Base-by-base conservation (phyloP, 495 filamentous ascomycete genomes). In the Acidomyces sp. region DNA sequence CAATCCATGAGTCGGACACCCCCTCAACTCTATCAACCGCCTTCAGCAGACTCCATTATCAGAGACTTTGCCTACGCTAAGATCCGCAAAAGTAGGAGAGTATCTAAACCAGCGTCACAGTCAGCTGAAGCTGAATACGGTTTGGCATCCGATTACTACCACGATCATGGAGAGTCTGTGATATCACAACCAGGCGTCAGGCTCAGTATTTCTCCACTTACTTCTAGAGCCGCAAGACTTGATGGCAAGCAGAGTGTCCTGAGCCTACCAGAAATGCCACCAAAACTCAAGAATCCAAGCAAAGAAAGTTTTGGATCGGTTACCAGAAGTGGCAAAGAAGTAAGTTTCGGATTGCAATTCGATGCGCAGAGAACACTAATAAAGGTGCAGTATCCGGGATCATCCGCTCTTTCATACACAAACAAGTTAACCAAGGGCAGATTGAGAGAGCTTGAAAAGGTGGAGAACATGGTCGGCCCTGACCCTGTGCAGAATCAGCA, bases 121-220 rank as follows among this genome's bases (percentile, higher is more conserved):
- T 24, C 41, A 13, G 34, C 28, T 21, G 25, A 27, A 4, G 16
- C 19, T 15, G 21, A 10, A 7, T 41, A 45, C 24, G 48, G 48
- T 17, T 41, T 37, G 11, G 77, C 77, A 3, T 70, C 75, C 20
- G 74, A 77, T 34, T 81, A 76, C 53, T 80, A 80, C 46, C 68
- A 68, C 19, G 76, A 80, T 55, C 67, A 71, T 48, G 77, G 75
- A 0, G 59, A 78, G 49, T 77, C 73, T 16, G 74, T 79, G n/a
- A 52, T 57, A 13, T 43, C 65, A 0, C 77, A 79, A 52, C 76
- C 77, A 1, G 74, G 76, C 25, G 58, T 75, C 4, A 64, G 76
- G 21, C 39, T 18, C 6, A 49, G 45, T 29, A 19, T 45, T 24
- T 6, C 31, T 7, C n/a, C n/a, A n/a, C n/a, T n/a, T n/a, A n/a